These are phyloP conservation scores for Mortierella antarctica DNA, from an alignment of 192 early-diverging fungal species.

Conservation along the genomic window DNA sequence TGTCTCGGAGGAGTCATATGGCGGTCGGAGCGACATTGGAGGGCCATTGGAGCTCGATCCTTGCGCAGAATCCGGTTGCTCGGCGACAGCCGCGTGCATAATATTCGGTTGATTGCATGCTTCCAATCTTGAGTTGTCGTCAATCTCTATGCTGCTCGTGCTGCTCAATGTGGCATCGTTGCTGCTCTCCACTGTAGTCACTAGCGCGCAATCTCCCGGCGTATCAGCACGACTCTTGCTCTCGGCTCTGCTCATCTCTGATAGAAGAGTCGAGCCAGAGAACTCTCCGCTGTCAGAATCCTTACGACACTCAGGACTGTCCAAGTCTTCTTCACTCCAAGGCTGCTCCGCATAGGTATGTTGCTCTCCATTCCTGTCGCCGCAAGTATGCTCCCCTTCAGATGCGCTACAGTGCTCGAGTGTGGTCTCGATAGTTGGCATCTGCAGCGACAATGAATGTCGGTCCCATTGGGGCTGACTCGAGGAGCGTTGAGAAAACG, in stretches of 20 bases:
- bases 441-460: slow-evolving; percentile 31
- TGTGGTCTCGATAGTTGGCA: slow-evolving; percentile 24
- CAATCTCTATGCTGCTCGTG: no score
- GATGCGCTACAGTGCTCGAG: neutral
- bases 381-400: neutral
- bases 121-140: no score
- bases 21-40: neutral
- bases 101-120: no score
- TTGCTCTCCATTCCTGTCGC: neutral
- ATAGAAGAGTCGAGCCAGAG: neutral
- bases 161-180: no score
- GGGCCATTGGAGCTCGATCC: slow-evolving; percentile 8
- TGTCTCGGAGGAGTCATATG: slow-evolving; percentile 3
- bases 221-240: neutral
- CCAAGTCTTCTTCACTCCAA: slow-evolving; percentile 11
- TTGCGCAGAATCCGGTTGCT: neutral
- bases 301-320: neutral
- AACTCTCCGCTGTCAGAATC: neutral
- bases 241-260: slow-evolving; percentile 3
- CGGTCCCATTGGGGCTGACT: slow-evolving; percentile 11
- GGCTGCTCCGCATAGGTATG: slow-evolving; percentile 2
- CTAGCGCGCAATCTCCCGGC: neutral
- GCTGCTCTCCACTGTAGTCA: no score
- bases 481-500: slow-evolving; percentile 33
- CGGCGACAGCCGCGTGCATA: no score